Conservation (phyloP, 2,329 filamentous ascomycete species). For the Penicillium psychrosexuale region DNA sequence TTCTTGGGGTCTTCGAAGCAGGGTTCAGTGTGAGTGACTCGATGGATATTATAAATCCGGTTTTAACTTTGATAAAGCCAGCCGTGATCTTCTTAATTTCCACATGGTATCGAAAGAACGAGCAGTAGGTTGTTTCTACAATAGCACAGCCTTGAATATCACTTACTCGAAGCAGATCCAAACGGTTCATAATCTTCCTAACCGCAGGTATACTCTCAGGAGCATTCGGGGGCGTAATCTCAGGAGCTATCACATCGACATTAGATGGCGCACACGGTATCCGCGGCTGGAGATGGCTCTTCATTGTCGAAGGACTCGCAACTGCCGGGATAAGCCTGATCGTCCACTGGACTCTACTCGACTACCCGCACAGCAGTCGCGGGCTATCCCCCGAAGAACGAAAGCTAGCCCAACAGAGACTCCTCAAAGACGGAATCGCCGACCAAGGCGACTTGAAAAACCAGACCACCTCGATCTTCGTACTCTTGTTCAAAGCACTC, state of each 20-base stretch:
- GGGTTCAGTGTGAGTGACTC: neutral
- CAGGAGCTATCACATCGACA: slow-evolving; percentile 2
- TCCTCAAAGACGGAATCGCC: slow-evolving; percentile 2
- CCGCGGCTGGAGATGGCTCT: slow-evolving; percentile 9
- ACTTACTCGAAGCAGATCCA: neutral
- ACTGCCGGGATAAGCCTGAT: slow-evolving; percentile 2
- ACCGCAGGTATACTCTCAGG: slow-evolving; percentile 6
- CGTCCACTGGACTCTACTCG: neutral
- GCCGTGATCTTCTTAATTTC: slow-evolving; percentile 8
- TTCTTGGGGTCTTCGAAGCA: slow-evolving; percentile 4
- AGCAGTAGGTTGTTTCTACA: neutral
- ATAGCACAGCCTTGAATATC: neutral
- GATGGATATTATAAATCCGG: neutral
- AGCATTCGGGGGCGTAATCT: slow-evolving; percentile 6
- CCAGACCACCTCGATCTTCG: neutral
- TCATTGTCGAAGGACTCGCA: slow-evolving; percentile 7
- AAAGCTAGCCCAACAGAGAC: neutral
- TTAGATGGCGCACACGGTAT: slow-evolving; percentile 4
- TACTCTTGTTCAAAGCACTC: neutral
- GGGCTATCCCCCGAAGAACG: neutral
- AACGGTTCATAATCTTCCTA: slow-evolving; percentile 3
- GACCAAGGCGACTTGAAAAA: neutral
- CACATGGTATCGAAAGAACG: slow-evolving; percentile 5
- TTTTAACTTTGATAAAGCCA: neutral
- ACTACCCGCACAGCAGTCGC: slow-evolving; percentile 4